Conservation (phyloP, 1,284 basidiomycete species). For the Melanopsichium pennsylvanicum region DNA sequence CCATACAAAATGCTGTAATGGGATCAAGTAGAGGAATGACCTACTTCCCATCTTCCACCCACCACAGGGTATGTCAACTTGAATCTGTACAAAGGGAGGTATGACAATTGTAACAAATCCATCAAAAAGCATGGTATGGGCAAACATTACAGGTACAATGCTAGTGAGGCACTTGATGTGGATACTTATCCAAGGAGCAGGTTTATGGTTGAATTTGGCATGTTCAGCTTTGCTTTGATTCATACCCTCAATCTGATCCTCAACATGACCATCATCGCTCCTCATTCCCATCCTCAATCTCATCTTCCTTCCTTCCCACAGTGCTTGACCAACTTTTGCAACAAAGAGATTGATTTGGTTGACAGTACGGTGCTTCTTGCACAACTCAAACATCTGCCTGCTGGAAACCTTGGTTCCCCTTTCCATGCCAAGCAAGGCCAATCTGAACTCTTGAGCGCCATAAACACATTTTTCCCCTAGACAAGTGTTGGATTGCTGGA, state of each 20-base stretch:
- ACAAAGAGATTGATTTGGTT: no score
- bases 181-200: conserved; percentile 72
- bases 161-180: conserved; percentile 71
- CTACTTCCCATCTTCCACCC: conserved; percentile 74
- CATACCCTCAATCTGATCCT: conserved; percentile 74
- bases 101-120: conserved; percentile 69
- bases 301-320: conserved; percentile 71
- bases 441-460: conserved; percentile 70
- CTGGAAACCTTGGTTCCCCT: conserved; percentile 71
- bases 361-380: conserved; percentile 72
- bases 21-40: conserved; percentile 72
- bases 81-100: conserved; percentile 72
- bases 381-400: conserved; percentile 72
- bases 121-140: conserved; percentile 70
- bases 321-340: conserved; percentile 73
- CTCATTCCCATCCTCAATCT: conserved; percentile 74
- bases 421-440: conserved; percentile 72
- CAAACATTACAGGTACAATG: conserved; percentile 70
- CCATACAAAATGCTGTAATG: conserved; percentile 69
- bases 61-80: conserved; percentile 70
- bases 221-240: conserved; percentile 75
- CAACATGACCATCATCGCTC: conserved; percentile 74
- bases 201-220: conserved; percentile 75
- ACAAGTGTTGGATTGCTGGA: conserved; percentile 22
- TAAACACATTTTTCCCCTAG: conserved; percentile 67